A percentile compares a stretch with the other conserved stretches of the same genome.
Conservation (phyloP, 352 stramenopile genomes). For the Globisporangium splendens region DNA sequence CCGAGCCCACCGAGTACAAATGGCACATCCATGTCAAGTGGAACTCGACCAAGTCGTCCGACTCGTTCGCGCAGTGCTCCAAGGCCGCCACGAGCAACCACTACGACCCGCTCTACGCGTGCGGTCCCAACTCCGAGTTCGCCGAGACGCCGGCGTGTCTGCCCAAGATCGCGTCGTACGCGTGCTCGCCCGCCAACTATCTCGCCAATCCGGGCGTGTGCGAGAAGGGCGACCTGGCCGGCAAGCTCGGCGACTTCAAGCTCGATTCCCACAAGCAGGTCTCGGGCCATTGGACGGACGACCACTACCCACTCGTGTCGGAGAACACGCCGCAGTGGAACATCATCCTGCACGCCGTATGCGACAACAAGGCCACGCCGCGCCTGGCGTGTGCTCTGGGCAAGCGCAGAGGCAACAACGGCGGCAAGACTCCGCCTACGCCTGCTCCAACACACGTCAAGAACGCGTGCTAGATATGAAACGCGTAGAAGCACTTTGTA, state of each 20-base stretch:
- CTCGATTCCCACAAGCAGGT: slow-evolving; percentile 18
- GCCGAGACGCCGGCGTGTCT: slow-evolving; percentile 32
- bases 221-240: slow-evolving; percentile 54
- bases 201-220: slow-evolving; percentile 29
- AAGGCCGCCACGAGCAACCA: slow-evolving; percentile 42
- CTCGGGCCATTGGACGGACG: slow-evolving; percentile 9
- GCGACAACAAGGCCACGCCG: slow-evolving; percentile 21
- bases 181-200: slow-evolving; percentile 39
- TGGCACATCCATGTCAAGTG: slow-evolving; percentile 64
- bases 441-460: too few relatives aligned
- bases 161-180: slow-evolving; percentile 32
- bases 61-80: slow-evolving; percentile 36
- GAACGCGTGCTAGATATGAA: too few relatives aligned
- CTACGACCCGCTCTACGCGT: slow-evolving; percentile 55
- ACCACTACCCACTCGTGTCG: slow-evolving; percentile 16
- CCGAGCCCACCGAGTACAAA: slow-evolving; percentile 33
- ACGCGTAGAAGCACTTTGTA: too few relatives aligned
- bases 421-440: too few relatives aligned
- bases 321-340: slow-evolving; percentile 37
- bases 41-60: slow-evolving; percentile 22
- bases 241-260: slow-evolving; percentile 44
- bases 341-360: slow-evolving; percentile 32
- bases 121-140: slow-evolving; percentile 50
- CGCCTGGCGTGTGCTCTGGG: slow-evolving; percentile 28
- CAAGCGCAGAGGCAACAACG: not conserved